phyloP scores from a whole-genome alignment of 1,139 yeast genomes.

The Suhomyces ambrosiae region DNA sequence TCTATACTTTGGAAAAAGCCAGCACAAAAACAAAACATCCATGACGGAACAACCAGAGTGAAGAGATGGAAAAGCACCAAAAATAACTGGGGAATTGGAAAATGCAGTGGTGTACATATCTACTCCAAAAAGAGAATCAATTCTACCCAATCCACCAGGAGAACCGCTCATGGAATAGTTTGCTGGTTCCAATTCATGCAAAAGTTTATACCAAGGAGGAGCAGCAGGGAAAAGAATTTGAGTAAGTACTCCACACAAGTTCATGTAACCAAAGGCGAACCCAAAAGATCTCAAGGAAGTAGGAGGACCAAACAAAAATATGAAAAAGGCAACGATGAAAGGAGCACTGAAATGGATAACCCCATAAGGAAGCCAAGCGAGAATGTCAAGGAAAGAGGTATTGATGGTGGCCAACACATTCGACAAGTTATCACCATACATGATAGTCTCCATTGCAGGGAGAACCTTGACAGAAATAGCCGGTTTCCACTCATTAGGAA shows the following conservation, averaged over 20 bases:
- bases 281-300: conserved; percentile 84
- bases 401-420: conserved; percentile 81
- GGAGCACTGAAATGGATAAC: conserved; percentile 88
- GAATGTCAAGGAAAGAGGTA: conserved; percentile 66
- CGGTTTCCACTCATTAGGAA: conserved; percentile 80
- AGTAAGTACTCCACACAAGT: conserved; percentile 74
- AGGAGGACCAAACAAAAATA: conserved; percentile 92
- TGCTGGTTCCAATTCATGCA: conserved; percentile 88
- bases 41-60: conserved; percentile 93
- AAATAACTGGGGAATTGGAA: conserved; percentile 86
- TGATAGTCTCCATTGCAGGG: conserved; percentile 91
- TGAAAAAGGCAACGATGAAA: conserved; percentile 75
- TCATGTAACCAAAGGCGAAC: conserved; percentile 97
- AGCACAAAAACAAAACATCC: conserved; percentile 84
- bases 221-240: conserved; percentile 92
- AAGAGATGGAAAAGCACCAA: conserved; percentile 97
- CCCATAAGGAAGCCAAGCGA: conserved; percentile 98
- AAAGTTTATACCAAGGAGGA: conserved; percentile 95
- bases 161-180: conserved; percentile 90
- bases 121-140: conserved; percentile 77
- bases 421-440: conserved; percentile 91
- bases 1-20: conserved; percentile 72
- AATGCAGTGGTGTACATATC: conserved; percentile 88
- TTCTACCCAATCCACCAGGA: conserved; percentile 94
- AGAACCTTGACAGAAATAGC: conserved; percentile 86